These are phyloP conservation scores for Wallacemonas sp. DNA, from an alignment of 208 protist genomes.

Conservation along the genomic window DNA sequence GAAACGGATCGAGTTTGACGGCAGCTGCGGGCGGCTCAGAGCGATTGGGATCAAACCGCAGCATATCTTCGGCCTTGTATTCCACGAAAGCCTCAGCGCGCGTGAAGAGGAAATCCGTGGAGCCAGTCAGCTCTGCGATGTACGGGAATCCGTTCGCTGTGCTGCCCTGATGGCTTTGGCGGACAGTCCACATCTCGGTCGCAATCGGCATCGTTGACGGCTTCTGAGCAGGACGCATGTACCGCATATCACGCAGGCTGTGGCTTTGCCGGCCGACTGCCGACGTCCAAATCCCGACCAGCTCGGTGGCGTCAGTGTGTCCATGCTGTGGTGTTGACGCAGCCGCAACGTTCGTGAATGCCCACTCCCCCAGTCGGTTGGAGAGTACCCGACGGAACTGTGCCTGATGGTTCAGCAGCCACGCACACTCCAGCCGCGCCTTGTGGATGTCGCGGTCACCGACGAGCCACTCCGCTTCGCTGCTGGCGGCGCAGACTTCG, in stretches of 20 bases:
- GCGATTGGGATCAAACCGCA: neutral
- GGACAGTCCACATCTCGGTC: neutral
- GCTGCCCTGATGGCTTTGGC: neutral
- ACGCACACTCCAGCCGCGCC: neutral
- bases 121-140: conserved; percentile 15
- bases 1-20: conserved; percentile 25
- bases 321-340: neutral
- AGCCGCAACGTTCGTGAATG: neutral
- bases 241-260: conserved; percentile 7
- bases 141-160: neutral
- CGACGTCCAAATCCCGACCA: neutral
- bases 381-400: neutral
- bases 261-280: neutral
- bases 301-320: neutral
- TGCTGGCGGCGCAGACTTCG: neutral
- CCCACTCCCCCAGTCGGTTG: neutral
- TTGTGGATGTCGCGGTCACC: neutral
- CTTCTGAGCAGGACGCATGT: neutral
- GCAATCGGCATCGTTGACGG: neutral
- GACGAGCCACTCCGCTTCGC: neutral
- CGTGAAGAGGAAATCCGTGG: conserved; percentile 40
- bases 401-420: neutral
- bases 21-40: neutral
- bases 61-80: neutral
- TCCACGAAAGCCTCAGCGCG: conserved; percentile 40